Evolutionary conservation across 2,329 filamentous ascomycete species (phyloP).

Genomic region (Mollisia scopiformis): DNA sequence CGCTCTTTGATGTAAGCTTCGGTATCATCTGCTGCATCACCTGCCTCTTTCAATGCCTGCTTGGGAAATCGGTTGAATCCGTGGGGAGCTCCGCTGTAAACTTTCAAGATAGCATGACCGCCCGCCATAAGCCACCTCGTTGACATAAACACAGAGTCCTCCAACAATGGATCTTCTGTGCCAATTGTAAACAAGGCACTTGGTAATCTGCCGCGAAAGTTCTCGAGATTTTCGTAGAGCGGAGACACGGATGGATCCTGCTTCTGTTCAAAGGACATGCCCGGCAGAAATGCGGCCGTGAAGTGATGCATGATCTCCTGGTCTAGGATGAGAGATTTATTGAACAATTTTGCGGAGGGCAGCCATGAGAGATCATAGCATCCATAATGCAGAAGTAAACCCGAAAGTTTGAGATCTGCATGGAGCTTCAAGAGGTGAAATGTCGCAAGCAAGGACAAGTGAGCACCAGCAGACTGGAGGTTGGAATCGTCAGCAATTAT

Average conservation of each 20-base stretch:
- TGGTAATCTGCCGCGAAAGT: slow-evolving; percentile 43
- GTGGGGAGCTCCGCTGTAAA: slow-evolving; percentile 58
- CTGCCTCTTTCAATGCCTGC: slow-evolving; percentile 22
- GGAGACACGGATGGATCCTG: slow-evolving; percentile 51
- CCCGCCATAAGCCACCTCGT: slow-evolving; percentile 56
- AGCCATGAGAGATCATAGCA: slow-evolving; percentile 50
- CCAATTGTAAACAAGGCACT: slow-evolving; percentile 57
- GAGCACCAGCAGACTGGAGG: slow-evolving; percentile 50
- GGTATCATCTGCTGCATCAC: slow-evolving; percentile 23
- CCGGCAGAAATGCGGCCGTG: slow-evolving; percentile 47
- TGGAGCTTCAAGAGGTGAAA: slow-evolving; percentile 48
- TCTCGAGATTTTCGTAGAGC: slow-evolving; percentile 49
- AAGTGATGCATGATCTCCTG: slow-evolving; percentile 49
- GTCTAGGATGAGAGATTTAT: slow-evolving; percentile 43
- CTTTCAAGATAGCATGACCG: slow-evolving; percentile 52
- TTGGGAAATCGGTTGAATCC: slow-evolving; percentile 44
- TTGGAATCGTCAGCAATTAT: not conserved
- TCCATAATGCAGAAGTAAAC: slow-evolving; percentile 56
- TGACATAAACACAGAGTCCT: slow-evolving; percentile 56
- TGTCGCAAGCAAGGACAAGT: slow-evolving; percentile 49
- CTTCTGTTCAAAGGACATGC: slow-evolving; percentile 42
- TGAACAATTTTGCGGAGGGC: slow-evolving; percentile 39
- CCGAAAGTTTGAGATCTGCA: slow-evolving; percentile 46
- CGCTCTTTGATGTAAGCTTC: slow-evolving; percentile 21
- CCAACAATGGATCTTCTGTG: slow-evolving; percentile 55